Percentiles rank a stretch among this genome's conserved stretches.
Conservation (phyloP, 106 monocot genomes). For the Alisma plantagoaquatica region DNA sequence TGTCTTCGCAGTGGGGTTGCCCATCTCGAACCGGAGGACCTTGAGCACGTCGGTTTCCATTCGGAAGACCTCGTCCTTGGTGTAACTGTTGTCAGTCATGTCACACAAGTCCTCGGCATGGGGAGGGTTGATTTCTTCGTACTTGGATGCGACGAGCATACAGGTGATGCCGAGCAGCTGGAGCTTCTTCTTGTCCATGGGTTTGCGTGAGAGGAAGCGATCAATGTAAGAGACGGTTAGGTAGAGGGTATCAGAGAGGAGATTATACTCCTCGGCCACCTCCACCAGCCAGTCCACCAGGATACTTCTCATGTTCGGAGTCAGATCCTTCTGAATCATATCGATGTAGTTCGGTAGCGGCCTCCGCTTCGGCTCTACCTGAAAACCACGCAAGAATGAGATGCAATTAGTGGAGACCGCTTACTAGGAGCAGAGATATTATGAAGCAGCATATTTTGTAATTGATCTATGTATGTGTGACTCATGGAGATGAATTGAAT, state of each 20-base stretch:
- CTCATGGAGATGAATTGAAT: no score
- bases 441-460: no score
- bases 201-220: constrained; percentile 39
- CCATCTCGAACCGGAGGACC: constrained; percentile 81
- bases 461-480: no score
- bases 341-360: constrained; percentile 44
- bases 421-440: no score
- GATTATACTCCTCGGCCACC: constrained; percentile 80
- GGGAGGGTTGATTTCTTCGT: constrained; percentile 72
- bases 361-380: constrained; percentile 58
- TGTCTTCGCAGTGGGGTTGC: constrained; percentile 65
- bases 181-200: constrained; percentile 37
- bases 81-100: constrained; percentile 78
- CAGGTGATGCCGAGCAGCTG: constrained; percentile 76
- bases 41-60: constrained; percentile 68
- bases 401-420: neutral
- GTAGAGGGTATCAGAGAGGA: constrained; percentile 50
- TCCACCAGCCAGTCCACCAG: constrained; percentile 94
- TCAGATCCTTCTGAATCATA: constrained; percentile 59
- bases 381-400: neutral
- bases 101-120: constrained; percentile 78
- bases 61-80: constrained; percentile 58
- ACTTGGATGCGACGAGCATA: constrained; percentile 85
- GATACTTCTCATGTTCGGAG: constrained; percentile 64
- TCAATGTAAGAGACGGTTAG: constrained; percentile 60